Evolutionary conservation across 352 stramenopile species (phyloP).

Genomic region (Globisporangium mamillatum): DNA sequence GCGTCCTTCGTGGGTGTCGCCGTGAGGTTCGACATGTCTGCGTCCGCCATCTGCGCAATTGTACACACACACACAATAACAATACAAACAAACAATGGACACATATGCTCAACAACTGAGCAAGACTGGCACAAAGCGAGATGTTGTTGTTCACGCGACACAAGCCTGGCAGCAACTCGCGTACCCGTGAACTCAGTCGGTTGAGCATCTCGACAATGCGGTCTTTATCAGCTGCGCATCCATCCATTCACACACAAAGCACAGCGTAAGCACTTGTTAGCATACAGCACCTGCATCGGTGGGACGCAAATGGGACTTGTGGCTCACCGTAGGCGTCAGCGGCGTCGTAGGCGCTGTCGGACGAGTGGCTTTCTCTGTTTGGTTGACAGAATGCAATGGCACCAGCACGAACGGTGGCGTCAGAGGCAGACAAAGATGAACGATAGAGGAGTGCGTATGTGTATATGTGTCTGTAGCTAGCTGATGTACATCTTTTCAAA

Average conservation of each 20-base stretch:
- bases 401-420: background rate
- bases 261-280: background rate
- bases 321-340: conserved; percentile 71
- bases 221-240: conserved; percentile 70
- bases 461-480: background rate
- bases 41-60: conserved; percentile 65
- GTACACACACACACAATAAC: background rate
- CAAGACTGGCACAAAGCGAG: background rate
- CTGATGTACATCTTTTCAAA: conserved; percentile 78
- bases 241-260: conserved; percentile 2
- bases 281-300: background rate
- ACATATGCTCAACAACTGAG: background rate
- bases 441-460: background rate
- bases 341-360: conserved; percentile 60
- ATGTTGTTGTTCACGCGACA: background rate
- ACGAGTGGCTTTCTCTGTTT: conserved; percentile 56
- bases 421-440: no score
- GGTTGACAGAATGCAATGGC: background rate
- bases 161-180: background rate
- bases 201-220: conserved; percentile 88
- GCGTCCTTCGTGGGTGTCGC: conserved; percentile 73
- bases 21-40: conserved; percentile 87
- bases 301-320: background rate
- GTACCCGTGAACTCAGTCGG: conserved; percentile 74
- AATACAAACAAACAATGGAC: background rate